Evolutionary conservation across 2,329 filamentous ascomycete genomes (phyloP).

Genomic region (Fusarium avenaceum): DNA sequence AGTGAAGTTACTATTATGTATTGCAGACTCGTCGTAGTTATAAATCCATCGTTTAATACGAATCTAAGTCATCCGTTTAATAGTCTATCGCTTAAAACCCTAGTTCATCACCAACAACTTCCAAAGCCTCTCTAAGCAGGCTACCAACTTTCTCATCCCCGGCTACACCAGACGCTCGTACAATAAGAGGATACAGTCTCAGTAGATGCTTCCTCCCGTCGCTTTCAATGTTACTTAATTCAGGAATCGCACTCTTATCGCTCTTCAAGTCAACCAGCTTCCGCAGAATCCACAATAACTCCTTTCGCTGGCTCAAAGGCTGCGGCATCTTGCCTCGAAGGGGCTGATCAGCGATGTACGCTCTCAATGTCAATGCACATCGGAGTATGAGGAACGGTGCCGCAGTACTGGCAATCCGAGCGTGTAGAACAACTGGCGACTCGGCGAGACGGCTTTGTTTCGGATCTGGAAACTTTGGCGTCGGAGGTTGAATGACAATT

Average conservation of each 20-base stretch:
- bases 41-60: constrained; percentile 3
- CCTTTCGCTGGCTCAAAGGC: constrained; percentile 82
- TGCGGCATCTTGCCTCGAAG: constrained; percentile 90
- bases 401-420: constrained; percentile 78
- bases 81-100: constrained; percentile 34
- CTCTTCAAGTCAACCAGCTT: constrained; percentile 76
- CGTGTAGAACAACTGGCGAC: constrained; percentile 55
- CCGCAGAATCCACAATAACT: constrained; percentile 79
- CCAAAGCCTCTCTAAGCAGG: constrained; percentile 71
- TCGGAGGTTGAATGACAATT: constrained; percentile 59
- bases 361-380: constrained; percentile 82
- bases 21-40: neutral
- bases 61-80: neutral
- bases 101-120: constrained; percentile 70
- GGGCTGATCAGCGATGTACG: constrained; percentile 92
- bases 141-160: constrained; percentile 72
- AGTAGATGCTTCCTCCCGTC: constrained; percentile 80
- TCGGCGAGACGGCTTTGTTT: constrained; percentile 41
- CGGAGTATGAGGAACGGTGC: constrained; percentile 87
- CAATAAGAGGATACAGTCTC: constrained; percentile 82
- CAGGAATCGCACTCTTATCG: constrained; percentile 77
- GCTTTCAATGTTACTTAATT: constrained; percentile 63
- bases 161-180: constrained; percentile 69
- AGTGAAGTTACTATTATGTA: constrained; percentile 13
- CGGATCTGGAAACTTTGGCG: constrained; percentile 57